phyloP scores from a whole-genome alignment of 2,329 filamentous ascomycete species.

The Aquanectria penicillioides region DNA sequence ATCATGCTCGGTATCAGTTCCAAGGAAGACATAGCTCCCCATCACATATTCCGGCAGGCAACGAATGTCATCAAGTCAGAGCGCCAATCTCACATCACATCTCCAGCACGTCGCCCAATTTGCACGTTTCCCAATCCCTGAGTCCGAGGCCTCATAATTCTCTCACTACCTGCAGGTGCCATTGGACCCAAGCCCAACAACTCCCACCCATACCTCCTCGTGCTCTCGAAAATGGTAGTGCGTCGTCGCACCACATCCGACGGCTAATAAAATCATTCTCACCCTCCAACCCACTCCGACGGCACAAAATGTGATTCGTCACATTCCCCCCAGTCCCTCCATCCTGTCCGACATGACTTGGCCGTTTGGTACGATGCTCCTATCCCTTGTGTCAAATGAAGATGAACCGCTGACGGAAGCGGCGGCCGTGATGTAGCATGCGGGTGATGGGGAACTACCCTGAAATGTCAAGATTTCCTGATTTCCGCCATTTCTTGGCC shows the following conservation, averaged over 20 bases:
- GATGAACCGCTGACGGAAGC: conserved; percentile 12
- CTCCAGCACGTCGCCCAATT: conserved; percentile 14
- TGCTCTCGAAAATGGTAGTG: conserved; percentile 21
- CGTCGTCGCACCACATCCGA: conserved; percentile 22
- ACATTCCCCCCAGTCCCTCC: conserved; percentile 24
- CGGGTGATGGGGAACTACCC: background rate
- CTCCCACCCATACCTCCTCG: conserved; percentile 8
- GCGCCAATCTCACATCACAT: conserved; percentile 8
- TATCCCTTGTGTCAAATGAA: background rate
- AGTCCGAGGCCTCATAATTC: conserved; percentile 2
- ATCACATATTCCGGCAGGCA: conserved; percentile 18
- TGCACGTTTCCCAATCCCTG: background rate
- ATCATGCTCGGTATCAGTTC: background rate
- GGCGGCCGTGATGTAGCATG: conserved; percentile 9
- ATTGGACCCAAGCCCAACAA: conserved; percentile 14
- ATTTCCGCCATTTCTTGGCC: background rate
- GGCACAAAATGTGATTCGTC: conserved; percentile 38
- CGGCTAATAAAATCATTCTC: conserved; percentile 7
- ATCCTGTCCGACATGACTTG: conserved; percentile 6
- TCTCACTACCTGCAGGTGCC: conserved; percentile 17
- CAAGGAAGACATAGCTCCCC: background rate
- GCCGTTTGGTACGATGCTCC: conserved; percentile 15
- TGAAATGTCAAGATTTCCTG: background rate
- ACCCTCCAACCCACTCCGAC: conserved; percentile 8
- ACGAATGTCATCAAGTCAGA: background rate